These are phyloP conservation scores for Syncephalastrum racemosum DNA, from an alignment of 371 early-diverging fungal genomes.

Conservation along the genomic window DNA sequence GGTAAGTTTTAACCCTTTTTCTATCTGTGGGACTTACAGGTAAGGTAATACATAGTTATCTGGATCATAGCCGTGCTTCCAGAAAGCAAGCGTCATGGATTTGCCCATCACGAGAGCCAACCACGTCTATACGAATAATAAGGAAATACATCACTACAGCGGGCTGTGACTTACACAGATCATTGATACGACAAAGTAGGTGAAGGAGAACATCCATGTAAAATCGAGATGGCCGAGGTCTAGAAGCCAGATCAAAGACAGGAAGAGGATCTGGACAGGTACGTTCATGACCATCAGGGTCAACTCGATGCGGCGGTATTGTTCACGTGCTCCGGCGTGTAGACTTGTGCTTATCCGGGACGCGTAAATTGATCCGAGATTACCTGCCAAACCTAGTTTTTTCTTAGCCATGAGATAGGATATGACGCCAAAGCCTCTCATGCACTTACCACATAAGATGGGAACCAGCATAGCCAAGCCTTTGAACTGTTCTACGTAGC, in stretches of 20 bases:
- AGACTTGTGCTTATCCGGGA: conserved; percentile 81
- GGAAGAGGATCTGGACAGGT: conserved; percentile 72
- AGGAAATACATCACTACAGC: neutral
- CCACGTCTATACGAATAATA: conserved; percentile 29
- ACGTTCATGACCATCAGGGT: conserved; percentile 72
- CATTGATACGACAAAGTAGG: conserved; percentile 44
- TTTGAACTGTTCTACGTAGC: conserved; percentile 70
- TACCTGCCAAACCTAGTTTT: conserved; percentile 60
- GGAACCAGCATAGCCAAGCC: conserved; percentile 80
- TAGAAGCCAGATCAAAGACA: conserved; percentile 57
- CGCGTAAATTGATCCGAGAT: conserved; percentile 83
- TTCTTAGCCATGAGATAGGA: neutral
- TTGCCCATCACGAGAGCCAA: conserved; percentile 55
- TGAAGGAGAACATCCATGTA: conserved; percentile 33
- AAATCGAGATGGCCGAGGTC: conserved; percentile 55
- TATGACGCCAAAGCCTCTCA: neutral
- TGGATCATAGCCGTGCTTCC: conserved; percentile 76
- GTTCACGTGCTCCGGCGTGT: conserved; percentile 60
- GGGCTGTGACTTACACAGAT: conserved; percentile 31
- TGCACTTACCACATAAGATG: conserved; percentile 62
- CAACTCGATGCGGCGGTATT: conserved; percentile 55
- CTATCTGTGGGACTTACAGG: conserved; percentile 49
- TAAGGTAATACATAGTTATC: conserved; percentile 85
- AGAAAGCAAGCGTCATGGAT: conserved; percentile 57
- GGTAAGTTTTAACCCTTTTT: conserved; percentile 27